These are phyloP conservation scores for Larix sibirica DNA, from an alignment of 83 land plant genomes.

Conservation along the genomic window DNA sequence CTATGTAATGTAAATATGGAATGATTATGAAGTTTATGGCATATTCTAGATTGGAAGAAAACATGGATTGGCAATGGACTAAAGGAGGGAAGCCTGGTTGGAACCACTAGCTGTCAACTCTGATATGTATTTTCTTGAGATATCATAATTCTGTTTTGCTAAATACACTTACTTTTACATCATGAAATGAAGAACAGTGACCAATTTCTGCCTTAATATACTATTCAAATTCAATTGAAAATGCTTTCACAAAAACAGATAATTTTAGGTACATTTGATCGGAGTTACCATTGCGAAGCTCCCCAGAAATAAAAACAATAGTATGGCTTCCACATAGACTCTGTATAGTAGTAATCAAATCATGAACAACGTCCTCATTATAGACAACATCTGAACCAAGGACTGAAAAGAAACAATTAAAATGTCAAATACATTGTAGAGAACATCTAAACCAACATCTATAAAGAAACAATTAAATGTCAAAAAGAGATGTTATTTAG, in stretches of 20 bases:
- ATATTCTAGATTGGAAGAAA: background rate
- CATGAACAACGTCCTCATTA: conserved; percentile 71
- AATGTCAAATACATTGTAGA: conserved; percentile 56
- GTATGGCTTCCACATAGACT: conserved; percentile 60
- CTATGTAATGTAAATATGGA: background rate
- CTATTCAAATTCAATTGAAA: background rate
- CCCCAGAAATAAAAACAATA: conserved; percentile 77
- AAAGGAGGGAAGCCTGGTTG: background rate
- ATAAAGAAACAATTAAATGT: conserved; percentile 14
- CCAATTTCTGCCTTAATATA: too few species aligned
- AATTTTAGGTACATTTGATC: background rate
- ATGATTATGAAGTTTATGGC: background rate
- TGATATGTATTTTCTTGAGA: background rate
- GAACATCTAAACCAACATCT: conserved; percentile 94
- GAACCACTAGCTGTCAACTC: background rate
- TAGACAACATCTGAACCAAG: conserved; percentile 95
- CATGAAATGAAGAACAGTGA: background rate
- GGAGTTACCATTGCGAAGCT: conserved; percentile 84
- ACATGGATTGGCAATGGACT: background rate
- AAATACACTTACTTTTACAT: background rate
- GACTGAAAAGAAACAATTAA: conserved; percentile 41
- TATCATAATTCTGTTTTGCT: background rate
- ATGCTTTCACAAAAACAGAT: background rate
- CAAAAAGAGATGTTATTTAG: background rate
- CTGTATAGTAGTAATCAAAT: conserved; percentile 63